Base-by-base conservation (phyloP, 805 yeast genomes). In the Priceomyces melissophilus region DNA sequence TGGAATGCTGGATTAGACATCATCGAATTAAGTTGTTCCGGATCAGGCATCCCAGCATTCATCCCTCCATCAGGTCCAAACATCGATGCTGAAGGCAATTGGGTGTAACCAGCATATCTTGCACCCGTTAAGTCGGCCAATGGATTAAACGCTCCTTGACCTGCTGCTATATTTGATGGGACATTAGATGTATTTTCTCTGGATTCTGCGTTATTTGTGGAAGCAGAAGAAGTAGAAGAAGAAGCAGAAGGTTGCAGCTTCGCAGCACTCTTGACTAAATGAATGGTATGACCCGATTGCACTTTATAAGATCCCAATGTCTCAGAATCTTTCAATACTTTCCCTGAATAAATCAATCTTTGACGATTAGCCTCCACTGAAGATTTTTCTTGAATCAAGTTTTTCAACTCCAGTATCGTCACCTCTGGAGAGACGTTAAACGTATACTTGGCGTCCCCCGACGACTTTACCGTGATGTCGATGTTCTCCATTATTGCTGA, bases 31-130 rank as follows among this genome's bases (percentile, higher is more conserved):
- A 91, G 58, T 46, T 86, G 89, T 38, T 84, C 90, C 36, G 87
- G 84, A 51, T 79, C 81, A 10, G 95, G 90, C 53, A 82, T 67
- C 35, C 76, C 78, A 10, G 53, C 49, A 32, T 82, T 82, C 87
- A 84, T 78, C 12, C 97, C 98, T 31, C 95, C 96, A 61, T 90
- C 97, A 20, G 96, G 90, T 1, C 96, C 96, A 67, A 91, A 89
- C 84, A 87, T 77, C 35, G 82, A 78, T 1, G 88, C 87, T 3
- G 86, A 75, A 4, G 99, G 98, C 63, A 93, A 71, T 53, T 88
- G 90, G 6, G 89, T 77, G 53, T 80, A 82, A 1, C 99, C 99
- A 2, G 98, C 97, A 57, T 89, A 93, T 40, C 97, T 79, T 2
- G 98, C 98, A 37, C 96, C 91, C 0, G 98, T 91, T 48, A 91